Percentiles rank a stretch among this genome's conserved stretches.
Conservation (phyloP, 2,329 filamentous ascomycete species). For the Ramularia endophylla region DNA sequence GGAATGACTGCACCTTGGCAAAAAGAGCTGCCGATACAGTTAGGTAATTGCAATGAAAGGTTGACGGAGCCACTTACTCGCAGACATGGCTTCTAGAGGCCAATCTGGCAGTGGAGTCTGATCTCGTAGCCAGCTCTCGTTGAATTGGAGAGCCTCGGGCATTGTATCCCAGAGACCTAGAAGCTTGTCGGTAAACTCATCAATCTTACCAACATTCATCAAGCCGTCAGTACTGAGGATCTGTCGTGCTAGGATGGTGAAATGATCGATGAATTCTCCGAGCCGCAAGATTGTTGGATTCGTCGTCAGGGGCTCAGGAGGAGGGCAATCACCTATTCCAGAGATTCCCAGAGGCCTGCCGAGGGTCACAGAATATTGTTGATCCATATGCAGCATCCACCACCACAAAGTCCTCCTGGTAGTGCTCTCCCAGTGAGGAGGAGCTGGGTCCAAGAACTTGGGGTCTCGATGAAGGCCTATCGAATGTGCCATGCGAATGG, state of each 20-base stretch:
- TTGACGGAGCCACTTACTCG: constrained; percentile 31
- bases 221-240: constrained; percentile 41
- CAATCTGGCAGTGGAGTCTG: constrained; percentile 39
- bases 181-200: constrained; percentile 43
- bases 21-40: constrained; percentile 34
- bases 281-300: constrained; percentile 41
- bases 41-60: not conserved
- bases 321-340: constrained; percentile 44
- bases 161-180: constrained; percentile 41
- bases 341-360: constrained; percentile 46
- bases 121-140: constrained; percentile 38
- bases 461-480: constrained; percentile 47
- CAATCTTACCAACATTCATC: constrained; percentile 38
- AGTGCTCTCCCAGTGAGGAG: constrained; percentile 37
- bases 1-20: constrained; percentile 44
- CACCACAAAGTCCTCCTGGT: constrained; percentile 44
- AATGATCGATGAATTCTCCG: constrained; percentile 41
- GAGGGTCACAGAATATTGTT: constrained; percentile 46
- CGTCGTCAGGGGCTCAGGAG: constrained; percentile 40
- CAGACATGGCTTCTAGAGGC: constrained; percentile 42
- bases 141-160: constrained; percentile 43
- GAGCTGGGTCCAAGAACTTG: constrained; percentile 39
- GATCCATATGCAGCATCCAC: constrained; percentile 50
- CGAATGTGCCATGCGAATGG: constrained; percentile 44
- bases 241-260: constrained; percentile 44